Evolutionary conservation across 1,284 basidiomycete species (phyloP).

Genomic region (Irpex sp.): DNA sequence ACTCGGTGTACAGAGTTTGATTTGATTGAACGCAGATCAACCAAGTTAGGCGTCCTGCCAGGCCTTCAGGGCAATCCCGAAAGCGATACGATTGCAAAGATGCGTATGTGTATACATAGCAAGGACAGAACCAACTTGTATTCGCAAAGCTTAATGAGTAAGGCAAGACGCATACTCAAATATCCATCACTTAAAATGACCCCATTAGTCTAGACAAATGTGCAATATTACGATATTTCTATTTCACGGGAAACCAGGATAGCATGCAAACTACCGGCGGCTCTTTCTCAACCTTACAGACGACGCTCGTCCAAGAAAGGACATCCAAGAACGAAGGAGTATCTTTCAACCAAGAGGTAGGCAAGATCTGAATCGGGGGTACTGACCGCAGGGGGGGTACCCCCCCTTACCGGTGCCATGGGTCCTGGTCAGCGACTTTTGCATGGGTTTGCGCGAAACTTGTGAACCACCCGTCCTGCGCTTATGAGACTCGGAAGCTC

Average conservation of each 20-base stretch:
- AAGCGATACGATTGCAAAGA: not conserved
- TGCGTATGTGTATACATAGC: not conserved
- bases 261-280: not conserved
- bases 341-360: not conserved
- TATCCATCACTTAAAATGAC: not conserved
- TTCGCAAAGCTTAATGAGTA: not conserved
- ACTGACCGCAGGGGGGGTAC: too few species aligned
- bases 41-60: not conserved
- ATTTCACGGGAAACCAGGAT: not conserved
- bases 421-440: too few species aligned
- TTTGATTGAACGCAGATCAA: not conserved
- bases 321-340: not conserved
- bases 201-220: not conserved
- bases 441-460: too few species aligned
- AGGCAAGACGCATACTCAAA: not conserved
- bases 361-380: too few species aligned
- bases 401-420: too few species aligned
- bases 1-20: not conserved
- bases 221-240: not conserved
- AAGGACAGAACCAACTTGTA: not conserved
- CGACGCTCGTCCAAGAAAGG: not conserved
- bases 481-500: too few species aligned
- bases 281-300: too few species aligned
- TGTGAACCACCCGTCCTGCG: too few species aligned
- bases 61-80: not conserved